Evolutionary conservation across 257 asterid genomes (phyloP).

Genomic region (Solanum microdontum): DNA sequence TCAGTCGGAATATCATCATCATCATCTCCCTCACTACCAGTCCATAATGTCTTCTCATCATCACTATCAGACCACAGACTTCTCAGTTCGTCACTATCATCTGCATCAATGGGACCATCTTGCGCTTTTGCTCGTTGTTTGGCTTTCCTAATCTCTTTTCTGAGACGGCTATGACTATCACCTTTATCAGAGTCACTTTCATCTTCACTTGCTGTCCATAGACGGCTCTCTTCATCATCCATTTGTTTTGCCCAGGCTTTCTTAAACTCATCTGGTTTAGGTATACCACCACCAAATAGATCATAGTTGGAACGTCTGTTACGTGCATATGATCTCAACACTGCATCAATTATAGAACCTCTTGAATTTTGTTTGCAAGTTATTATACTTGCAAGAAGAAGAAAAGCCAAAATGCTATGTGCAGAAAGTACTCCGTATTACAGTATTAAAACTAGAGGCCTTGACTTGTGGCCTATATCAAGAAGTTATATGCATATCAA

Average conservation of each 20-base stretch:
- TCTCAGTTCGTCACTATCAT: constrained; percentile 74
- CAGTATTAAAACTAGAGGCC: not conserved
- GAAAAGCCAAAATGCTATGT: not conserved
- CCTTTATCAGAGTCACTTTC: constrained; percentile 38
- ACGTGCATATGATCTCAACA: constrained; percentile 48
- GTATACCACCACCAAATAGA: constrained; percentile 61
- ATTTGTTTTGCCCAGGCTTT: constrained; percentile 69
- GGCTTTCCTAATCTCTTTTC: constrained; percentile 68
- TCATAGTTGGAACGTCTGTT: constrained; percentile 47
- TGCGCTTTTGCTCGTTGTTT: constrained; percentile 48
- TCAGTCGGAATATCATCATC: constrained; percentile 70
- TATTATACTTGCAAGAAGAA: not conserved
- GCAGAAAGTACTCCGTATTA: not conserved
- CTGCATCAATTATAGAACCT: constrained; percentile 24
- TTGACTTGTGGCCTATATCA: not conserved
- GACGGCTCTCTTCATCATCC: constrained; percentile 84
- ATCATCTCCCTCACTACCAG: constrained; percentile 75
- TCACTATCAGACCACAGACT: constrained; percentile 71
- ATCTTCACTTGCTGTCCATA: constrained; percentile 85
- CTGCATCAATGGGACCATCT: constrained; percentile 59
- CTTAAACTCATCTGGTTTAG: constrained; percentile 55
- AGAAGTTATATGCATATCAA: not conserved
- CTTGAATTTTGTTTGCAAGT: not conserved
- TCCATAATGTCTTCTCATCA: constrained; percentile 82
- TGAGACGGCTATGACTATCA: constrained; percentile 36